Base-by-base conservation (phyloP, 257 asterid genomes). In the Vinca minor region DNA sequence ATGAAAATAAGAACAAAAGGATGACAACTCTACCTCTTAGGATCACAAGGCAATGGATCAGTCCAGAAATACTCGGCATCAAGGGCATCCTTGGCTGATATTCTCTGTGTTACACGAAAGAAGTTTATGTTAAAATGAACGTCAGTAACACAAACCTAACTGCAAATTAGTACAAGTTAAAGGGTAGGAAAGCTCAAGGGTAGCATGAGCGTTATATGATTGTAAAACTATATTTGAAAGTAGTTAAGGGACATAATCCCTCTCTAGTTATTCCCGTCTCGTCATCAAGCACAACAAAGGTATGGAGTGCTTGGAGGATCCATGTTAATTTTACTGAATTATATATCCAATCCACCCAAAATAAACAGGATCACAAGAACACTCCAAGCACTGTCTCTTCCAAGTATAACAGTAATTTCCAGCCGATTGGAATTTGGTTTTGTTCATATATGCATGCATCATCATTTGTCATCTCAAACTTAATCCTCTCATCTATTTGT, bases 11-110 rank as follows among this genome's bases (percentile, higher is more conserved):
- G 38, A 53, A 41, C n/a, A n/a, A n/a, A 56, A 64, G 52, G 35
- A 59, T 7, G n/a, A 29, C 50, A 46, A 39, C 9, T 34, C 49
- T 64, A 87, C 96, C 96, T 88, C 79, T 81, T 83, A 29, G 96
- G 96, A 70, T 88, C 96, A 47, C 96, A 88, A 39, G 96, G 96
- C 67, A 88, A 76, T 21, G 96, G 96, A 65, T 88, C 94, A 21
- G 91, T 79, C 96, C 96, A 87, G 79, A 87, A 87, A 69, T 87
- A 87, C 72, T 87, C 96, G 2, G 94, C 88, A 67, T 87, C 96
- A 23, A 87, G 94, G 57, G 96, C 96, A 73, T 83, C 94, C 76
- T 82, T 85, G 18, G 96, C 94, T n/a, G 94, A 62, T 73, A 88
- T 88, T 88, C 96, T 85, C 96, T 88, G 63, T 70, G 73, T 55